Conservation (phyloP, 2,329 filamentous ascomycete genomes). For the Geosmithia flava region DNA sequence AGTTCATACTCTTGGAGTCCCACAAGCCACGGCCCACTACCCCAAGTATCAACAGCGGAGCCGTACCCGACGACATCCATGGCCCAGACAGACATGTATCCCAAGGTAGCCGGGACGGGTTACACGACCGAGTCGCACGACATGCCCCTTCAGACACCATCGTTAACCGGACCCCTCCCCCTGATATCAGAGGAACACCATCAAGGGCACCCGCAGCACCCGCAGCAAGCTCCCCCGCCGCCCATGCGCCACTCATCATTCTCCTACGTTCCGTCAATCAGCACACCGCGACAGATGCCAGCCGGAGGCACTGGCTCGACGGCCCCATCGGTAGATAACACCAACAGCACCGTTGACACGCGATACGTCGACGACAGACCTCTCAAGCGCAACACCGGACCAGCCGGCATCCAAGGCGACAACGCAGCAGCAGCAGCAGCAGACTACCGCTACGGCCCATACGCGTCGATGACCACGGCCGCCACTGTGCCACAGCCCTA, state of each 20-base stretch:
- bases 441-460: conserved; percentile 45
- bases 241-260: conserved; percentile 40
- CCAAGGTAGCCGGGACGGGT: conserved; percentile 38
- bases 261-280: conserved; percentile 38
- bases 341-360: conserved; percentile 37
- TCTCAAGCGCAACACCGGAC: conserved; percentile 21
- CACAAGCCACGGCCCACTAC: conserved; percentile 27
- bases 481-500: too few species aligned
- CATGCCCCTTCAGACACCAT: conserved; percentile 31
- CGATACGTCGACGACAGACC: conserved; percentile 47
- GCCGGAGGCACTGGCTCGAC: background rate
- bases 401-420: too few species aligned
- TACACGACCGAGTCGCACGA: conserved; percentile 41
- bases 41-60: conserved; percentile 35
- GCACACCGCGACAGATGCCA: conserved; percentile 37
- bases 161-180: conserved; percentile 37
- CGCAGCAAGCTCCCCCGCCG: conserved; percentile 31
- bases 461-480: conserved; percentile 6
- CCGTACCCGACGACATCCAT: conserved; percentile 34
- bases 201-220: conserved; percentile 31
- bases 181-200: conserved; percentile 35
- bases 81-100: conserved; percentile 34
- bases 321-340: conserved; percentile 12
- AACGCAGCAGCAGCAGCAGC: conserved; percentile 16
- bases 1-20: conserved; percentile 33